Conservation (phyloP, 306 rosid species). For the Mimosa bimucronata region DNA sequence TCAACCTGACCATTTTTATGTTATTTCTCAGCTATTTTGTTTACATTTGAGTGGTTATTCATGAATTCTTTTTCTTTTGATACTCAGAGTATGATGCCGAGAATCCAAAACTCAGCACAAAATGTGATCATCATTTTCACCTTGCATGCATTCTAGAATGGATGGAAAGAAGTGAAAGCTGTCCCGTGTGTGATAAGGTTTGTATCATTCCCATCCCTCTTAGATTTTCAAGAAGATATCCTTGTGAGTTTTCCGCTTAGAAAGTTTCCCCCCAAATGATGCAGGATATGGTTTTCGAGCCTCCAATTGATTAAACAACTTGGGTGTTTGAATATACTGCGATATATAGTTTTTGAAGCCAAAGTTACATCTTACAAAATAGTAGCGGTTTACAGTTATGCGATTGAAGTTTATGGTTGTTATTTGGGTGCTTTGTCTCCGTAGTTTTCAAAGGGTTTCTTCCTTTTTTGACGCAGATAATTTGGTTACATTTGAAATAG, state of each 20-base stretch:
- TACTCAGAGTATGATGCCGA: constrained; percentile 76
- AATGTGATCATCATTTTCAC: constrained; percentile 93
- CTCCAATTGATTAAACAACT: constrained; percentile 66
- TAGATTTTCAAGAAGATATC: constrained; percentile 13
- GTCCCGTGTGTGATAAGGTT: constrained; percentile 96
- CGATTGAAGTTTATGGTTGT: constrained; percentile 32
- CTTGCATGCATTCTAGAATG: constrained; percentile 98
- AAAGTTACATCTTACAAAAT: constrained; percentile 44
- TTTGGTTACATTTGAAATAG: constrained; percentile 14
- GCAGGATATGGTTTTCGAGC: constrained; percentile 80
- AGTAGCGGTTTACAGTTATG: constrained; percentile 35
- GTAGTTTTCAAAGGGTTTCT: constrained; percentile 33
- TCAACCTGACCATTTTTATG: constrained; percentile 12
- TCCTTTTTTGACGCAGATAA: constrained; percentile 36
- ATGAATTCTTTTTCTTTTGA: constrained; percentile 28
- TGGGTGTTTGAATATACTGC: constrained; percentile 28
- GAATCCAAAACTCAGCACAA: constrained; percentile 75
- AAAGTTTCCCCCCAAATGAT: constrained; percentile 33
- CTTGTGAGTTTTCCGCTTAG: background rate
- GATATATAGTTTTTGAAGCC: constrained; percentile 45
- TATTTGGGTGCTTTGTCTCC: constrained; percentile 34
- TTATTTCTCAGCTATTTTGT: constrained; percentile 30
- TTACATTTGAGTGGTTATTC: constrained; percentile 27
- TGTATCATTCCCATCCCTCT: constrained; percentile 29
- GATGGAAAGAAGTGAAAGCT: constrained; percentile 94